Evolutionary conservation across 2,329 filamentous ascomycete genomes (phyloP).

Genomic region (Cordyceps cicadae): DNA sequence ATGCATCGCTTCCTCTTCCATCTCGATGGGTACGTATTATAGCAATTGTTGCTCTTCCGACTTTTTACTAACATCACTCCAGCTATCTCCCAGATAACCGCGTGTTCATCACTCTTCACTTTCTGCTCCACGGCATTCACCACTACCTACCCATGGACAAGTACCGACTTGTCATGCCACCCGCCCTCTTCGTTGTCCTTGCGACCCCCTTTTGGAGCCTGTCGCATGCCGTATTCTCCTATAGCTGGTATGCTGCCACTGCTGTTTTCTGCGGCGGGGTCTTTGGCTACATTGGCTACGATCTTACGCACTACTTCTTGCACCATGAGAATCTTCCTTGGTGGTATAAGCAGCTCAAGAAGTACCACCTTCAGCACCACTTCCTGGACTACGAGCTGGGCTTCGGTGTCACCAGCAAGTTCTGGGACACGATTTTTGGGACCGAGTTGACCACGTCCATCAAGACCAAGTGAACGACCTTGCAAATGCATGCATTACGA

Average conservation of each 20-base stretch:
- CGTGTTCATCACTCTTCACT: constrained; percentile 77
- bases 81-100: constrained; percentile 88
- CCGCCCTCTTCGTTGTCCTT: constrained; percentile 73
- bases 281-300: constrained; percentile 93
- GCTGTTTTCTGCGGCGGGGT: constrained; percentile 82
- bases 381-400: constrained; percentile 97
- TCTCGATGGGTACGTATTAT: constrained; percentile 66
- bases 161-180: constrained; percentile 94
- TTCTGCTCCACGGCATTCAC: constrained; percentile 91
- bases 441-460: constrained; percentile 58
- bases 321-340: constrained; percentile 87
- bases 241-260: constrained; percentile 74
- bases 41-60: not conserved
- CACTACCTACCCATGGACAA: constrained; percentile 99
- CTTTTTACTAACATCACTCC: constrained; percentile 21
- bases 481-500: not conserved
- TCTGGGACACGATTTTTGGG: constrained; percentile 91
- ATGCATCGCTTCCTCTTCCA: constrained; percentile 92
- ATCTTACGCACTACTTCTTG: constrained; percentile 96
- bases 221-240: constrained; percentile 72
- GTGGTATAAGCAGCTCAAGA: constrained; percentile 90
- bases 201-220: constrained; percentile 89
- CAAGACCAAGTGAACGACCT: constrained; percentile 23
- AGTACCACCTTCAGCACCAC: constrained; percentile 94
- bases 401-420: constrained; percentile 90